Evolutionary conservation across 352 stramenopile genomes (phyloP).

Genomic region (Phytophthora sojae): DNA sequence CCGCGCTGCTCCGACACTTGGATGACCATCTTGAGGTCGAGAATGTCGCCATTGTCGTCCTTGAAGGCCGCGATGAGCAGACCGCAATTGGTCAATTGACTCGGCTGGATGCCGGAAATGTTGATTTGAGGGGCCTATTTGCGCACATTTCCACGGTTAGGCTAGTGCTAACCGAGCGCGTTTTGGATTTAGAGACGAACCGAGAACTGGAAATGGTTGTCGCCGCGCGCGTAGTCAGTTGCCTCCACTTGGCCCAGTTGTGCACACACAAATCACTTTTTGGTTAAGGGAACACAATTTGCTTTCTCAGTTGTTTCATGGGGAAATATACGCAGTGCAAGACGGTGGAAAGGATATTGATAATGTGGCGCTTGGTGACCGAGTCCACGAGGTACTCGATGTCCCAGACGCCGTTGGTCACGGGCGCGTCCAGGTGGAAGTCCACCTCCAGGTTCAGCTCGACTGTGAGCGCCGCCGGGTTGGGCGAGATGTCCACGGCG

Average conservation of each 20-base stretch:
- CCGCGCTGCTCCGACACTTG: conserved; percentile 85
- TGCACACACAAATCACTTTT: conserved; percentile 35
- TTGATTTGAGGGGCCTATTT: conserved; percentile 72
- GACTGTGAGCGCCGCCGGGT: conserved; percentile 75
- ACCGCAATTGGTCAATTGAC: conserved; percentile 89
- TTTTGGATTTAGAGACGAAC: conserved; percentile 44
- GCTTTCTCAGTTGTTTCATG: neutral
- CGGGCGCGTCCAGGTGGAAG: conserved; percentile 72
- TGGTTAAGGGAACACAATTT: conserved; percentile 42
- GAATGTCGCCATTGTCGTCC: conserved; percentile 72
- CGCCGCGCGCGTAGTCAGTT: conserved; percentile 64
- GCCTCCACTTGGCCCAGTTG: conserved; percentile 78
- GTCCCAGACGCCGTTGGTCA: conserved; percentile 76
- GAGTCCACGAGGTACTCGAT: conserved; percentile 90
- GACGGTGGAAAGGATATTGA: conserved; percentile 76
- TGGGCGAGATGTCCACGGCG: conserved; percentile 85
- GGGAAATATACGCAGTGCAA: conserved; percentile 2
- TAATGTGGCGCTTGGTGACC: conserved; percentile 85
- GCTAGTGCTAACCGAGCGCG: neutral
- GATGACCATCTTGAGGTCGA: conserved; percentile 91
- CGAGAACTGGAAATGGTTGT: conserved; percentile 90
- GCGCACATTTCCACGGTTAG: conserved; percentile 5
- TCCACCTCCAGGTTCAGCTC: conserved; percentile 86
- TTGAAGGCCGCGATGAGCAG: conserved; percentile 87
- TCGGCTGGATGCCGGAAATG: conserved; percentile 77